Base-by-base conservation (phyloP, 352 stramenopile genomes). In the Phytopythium cucurbitacearum region DNA sequence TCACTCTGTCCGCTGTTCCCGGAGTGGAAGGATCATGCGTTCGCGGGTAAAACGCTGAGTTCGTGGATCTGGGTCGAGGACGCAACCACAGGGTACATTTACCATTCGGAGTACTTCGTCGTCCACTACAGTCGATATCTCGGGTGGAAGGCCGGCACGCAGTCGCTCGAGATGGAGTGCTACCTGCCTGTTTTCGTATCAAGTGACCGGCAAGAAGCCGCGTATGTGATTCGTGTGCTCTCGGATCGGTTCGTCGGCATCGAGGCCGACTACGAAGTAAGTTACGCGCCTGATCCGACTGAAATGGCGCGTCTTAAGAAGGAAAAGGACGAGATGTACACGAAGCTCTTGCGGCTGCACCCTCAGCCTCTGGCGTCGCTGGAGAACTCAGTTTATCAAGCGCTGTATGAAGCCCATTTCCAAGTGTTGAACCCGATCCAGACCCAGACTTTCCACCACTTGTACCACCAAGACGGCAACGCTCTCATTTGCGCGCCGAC, bases 11-110 rank as follows among this genome's bases (percentile, higher is more conserved):
- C 82, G 4, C 60, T 91, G n/a, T 89, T 93, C 41, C 64, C 64
- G 0, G 72, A 87, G 42, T 93, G 82, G 82, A 82, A 80, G 32
- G 82, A 91, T 40, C 57, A 70, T 16, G 60, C 64, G 7, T 78
- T 88, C 7, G 65, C 72, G 8, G 77, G 80, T 5, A 83, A 82
- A 44, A 73, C 67, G 7, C 58, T 91, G 10, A 67, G 76, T 12
- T 99, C 97, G 38, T 99, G 96, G 94, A 67, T 99, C 10, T 99
- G 96, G 97, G 87, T 99, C 10, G 97, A 99, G 80, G 97, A 99
- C 61, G 78, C 78, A 0, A 68, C 85, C 13, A 94, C 82, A 1
- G 90, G 97, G 0, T 85, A 82, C 42, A 97, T 98, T 52, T 98
- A 98, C 57, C 94, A 98, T 67, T 93, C 81, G 12, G 95, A 98